Evolutionary conservation across 306 rosid species (phyloP), one percentile per base, ranked within the genome.

Genomic region (Acacia crassicarpa): DNA sequence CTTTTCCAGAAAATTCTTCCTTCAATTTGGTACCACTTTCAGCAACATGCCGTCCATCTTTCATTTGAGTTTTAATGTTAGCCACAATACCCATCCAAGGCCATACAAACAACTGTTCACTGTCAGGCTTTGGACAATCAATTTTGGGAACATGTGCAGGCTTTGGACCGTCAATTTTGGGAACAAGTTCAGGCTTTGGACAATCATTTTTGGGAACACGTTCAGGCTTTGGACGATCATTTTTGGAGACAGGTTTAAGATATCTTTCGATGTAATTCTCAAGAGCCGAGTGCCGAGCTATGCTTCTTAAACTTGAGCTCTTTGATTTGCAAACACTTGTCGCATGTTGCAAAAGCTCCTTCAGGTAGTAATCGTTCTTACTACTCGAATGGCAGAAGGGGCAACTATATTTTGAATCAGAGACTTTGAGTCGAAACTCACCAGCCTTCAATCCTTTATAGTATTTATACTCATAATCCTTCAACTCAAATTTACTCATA

Each of bases 31-130:
- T 43, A 17, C 97, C 94, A 83, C 95, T 87, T 49, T 87, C 94
- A 3, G 88, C 98, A 67, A 90, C 89, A 62, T 11, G 85, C 75
- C 35, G 84, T 25, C 97, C 93, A 8, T 78, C 74, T 38, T 87
- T 85, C 7, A 84, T 27, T 69, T 83, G 86, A 0, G 95, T 91
- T 72, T 74, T 85, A 35, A 90, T 80, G 76, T 93, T 95, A 15
- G 94, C 98, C 80, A 95, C 61, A 81, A 93, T 67, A 3, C 92
- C 97, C 91, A 81, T 80, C 89, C 91, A 89, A 59, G 93, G 93
- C 83, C 91, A 91, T 65, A 91, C 98, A 88, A 90, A 88, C 30
- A 76, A 13, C 20, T 88, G 87, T 4, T 82, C 88, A 19, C 27
- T 19, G 22, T 54, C 66, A 15, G 23, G 46, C 59, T 1, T 27